Base-by-base conservation (phyloP, 768 basidiomycete genomes). In the Kwoniella heveanensis region DNA sequence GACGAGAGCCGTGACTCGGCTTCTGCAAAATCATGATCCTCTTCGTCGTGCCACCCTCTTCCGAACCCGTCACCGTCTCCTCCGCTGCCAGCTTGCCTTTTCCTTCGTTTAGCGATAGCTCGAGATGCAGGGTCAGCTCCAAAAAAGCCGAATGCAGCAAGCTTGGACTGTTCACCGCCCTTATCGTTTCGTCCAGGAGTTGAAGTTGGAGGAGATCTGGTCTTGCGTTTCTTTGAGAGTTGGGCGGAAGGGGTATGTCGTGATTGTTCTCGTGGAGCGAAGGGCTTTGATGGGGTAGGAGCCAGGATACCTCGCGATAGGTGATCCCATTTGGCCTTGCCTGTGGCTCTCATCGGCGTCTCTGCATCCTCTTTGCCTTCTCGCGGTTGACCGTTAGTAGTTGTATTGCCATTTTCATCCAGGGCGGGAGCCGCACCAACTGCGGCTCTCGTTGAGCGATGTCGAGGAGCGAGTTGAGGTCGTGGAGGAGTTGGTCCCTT, bases 131-230 rank as follows among this genome's bases (percentile, higher is more conserved):
- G 39, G 48, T 73, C 60, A 30, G n/a, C n/a, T n/a, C 55, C 50
- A 39, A 68, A 68, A 53, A 73, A 73, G 2, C 74, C 74, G 54
- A 71, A 76, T 12, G 67, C 58, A 21, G 66, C 71, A 8, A 76
- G 62, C 47, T 69, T 68, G 19, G 62, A 51, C 54, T 75, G 73
- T 29, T 44, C 32, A 8, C 22, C 54, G 32, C 2, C 17, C 2
- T 36, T 51, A 12, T 1, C 44, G 19, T 44, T 37, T n/a, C n/a
- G 21, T 29, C 26, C 26, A 51, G 32, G 27, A 44, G 37, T 47
- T 27, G 53, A 13, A 13, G 22, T 53, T 60, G 39, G 3, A 30
- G n/a, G 6, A 9, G 39, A 44, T 44, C 32, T 13, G 32, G 7
- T 36, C 13, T 44, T 44, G 39, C 39, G 39, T 44, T 44, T 44